These are phyloP conservation scores for Setaria italica DNA, from an alignment of 202 grass and related monocot species.

Conservation along the genomic window DNA sequence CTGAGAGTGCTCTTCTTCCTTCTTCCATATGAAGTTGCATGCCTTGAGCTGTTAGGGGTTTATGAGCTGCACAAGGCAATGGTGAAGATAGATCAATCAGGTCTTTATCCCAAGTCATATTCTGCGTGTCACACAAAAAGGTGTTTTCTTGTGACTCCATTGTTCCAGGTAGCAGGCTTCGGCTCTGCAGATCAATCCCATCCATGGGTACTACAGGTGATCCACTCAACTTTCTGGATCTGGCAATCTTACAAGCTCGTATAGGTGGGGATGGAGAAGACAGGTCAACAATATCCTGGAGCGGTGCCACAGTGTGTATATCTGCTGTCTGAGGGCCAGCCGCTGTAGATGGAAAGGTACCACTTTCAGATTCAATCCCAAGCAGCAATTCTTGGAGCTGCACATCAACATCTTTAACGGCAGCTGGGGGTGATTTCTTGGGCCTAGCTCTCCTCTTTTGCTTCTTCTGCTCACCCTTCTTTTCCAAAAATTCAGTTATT, in stretches of 20 bases:
- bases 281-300: conserved; percentile 62
- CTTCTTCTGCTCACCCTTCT: conserved; percentile 78
- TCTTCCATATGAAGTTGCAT: conserved; percentile 15
- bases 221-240: conserved; percentile 44
- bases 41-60: conserved; percentile 8
- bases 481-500: conserved; percentile 74
- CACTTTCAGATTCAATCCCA: conserved; percentile 62
- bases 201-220: conserved; percentile 12
- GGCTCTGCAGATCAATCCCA: conserved; percentile 25
- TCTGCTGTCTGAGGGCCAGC: conserved; percentile 32
- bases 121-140: not conserved
- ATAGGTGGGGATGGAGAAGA: conserved; percentile 67
- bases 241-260: conserved; percentile 57
- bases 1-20: conserved; percentile 48
- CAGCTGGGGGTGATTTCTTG: conserved; percentile 59
- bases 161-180: conserved; percentile 21
- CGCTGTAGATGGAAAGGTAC: conserved; percentile 20
- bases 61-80: conserved; percentile 13
- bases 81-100: conserved; percentile 43
- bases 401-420: conserved; percentile 61
- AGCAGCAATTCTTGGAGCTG: conserved; percentile 71
- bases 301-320: not conserved
- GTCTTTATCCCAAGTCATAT: not conserved
- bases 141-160: conserved; percentile 30
- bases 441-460: conserved; percentile 69